These are phyloP conservation scores for Yamadazyma friedrichii DNA, from an alignment of 1,139 yeast species.

Conservation along the genomic window DNA sequence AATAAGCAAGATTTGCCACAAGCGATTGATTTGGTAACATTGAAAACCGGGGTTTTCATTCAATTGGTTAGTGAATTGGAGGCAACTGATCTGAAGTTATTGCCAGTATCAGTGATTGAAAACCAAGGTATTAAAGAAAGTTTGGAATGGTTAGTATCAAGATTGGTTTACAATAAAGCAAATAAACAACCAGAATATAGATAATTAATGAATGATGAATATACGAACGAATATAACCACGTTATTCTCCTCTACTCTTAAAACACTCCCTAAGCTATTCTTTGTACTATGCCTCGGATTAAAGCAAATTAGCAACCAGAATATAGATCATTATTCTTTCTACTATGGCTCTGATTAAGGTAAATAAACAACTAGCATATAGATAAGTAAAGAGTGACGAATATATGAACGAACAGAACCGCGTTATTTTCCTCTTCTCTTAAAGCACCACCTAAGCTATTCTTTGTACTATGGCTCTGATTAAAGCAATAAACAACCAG, in stretches of 20 bases:
- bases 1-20: slow-evolving; percentile 88
- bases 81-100: slow-evolving; percentile 86
- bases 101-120: slow-evolving; percentile 85
- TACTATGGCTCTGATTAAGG: no score
- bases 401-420: no score
- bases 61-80: slow-evolving; percentile 76
- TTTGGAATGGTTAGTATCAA: slow-evolving; percentile 80
- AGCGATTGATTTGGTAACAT: slow-evolving; percentile 73
- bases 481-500: slow-evolving; percentile 73
- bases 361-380: no score
- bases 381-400: no score
- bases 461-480: no score
- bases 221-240: neutral
- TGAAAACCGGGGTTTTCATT: slow-evolving; percentile 77
- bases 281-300: no score
- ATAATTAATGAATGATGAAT: slow-evolving; percentile 9
- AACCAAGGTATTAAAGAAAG: slow-evolving; percentile 88
- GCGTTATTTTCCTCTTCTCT: no score
- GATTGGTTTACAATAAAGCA: slow-evolving; percentile 74
- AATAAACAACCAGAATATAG: slow-evolving; percentile 67
- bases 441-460: no score
- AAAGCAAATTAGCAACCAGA: no score
- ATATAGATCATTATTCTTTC: no score
- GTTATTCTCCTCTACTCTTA: no score
- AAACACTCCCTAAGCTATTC: no score